Base-by-base conservation (phyloP, 148 eudicot species). In the Nyssa sinensis region DNA sequence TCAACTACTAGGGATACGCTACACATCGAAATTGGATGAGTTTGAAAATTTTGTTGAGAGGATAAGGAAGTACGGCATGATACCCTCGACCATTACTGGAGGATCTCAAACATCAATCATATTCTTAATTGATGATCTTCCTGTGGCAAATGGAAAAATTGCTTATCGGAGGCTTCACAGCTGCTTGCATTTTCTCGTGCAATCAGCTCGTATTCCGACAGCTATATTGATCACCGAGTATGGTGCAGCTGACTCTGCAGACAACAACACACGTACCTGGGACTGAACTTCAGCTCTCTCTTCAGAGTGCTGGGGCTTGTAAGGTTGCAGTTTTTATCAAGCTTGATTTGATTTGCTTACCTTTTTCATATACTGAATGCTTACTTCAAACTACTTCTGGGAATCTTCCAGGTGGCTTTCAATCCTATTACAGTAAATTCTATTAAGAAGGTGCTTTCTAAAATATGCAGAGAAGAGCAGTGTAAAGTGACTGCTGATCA, bases 121-220 rank as follows among this genome's bases (percentile, higher is more conserved):
- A 70, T 86, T 94, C 29, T 76, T 94, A 72, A 84, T 94, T 84
- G 98, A 94, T 85, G 98, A 94, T 82, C 89, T 94, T 75, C 98
- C 98, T 67, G 78, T 89, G 71, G 85, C 84, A n/a, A 86, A 85
- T 81, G 98, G 93, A 62, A 90, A 85, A 78, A 66, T 79, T 77
- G 85, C 92, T 78, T 80, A 80, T 82, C 81, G 83, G 70, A 86
- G 88, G 79, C 94, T 94, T 75, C 83, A 71, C 37, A 85, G 70
- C 68, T 84, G 96, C 75, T 78, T 95, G 86, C 88, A 85, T 85
- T 89, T 84, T 80, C 96, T 95, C 75, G 89, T 88, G 79, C 90
- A 79, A 79, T 92, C 94, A 69, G 86, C 90, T 68, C 85, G 79
- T 75, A 68, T 86, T 78, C 97, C 98, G n/a, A 90, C 98, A 49